Evolutionary conservation across 495 filamentous ascomycete genomes (phyloP), one percentile per base, ranked within the genome.

Genomic region (Chlorociboria aeruginascens): DNA sequence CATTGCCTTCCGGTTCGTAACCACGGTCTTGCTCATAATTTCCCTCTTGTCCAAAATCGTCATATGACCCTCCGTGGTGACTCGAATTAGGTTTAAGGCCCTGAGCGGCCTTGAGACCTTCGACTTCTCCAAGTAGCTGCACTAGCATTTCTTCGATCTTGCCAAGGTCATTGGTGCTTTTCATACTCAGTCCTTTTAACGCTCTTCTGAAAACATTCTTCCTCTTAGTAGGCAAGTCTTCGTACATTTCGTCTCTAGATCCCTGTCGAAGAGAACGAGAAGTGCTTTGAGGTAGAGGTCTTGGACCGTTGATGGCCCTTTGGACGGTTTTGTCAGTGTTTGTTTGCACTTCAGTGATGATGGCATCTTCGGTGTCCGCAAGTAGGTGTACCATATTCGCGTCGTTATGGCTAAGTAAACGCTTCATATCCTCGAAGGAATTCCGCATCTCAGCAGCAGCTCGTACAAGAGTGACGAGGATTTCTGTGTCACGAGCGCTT

Each of bases 391-490:
- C 96, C 80, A 99, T 85, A 53, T 94, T 89, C 56, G 20, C 20
- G 4, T 25, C 20, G 20, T 25, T 25, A 4, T 25, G 20, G 20
- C 2, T 4, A 25, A 25, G 20, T 61, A 90, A 82, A 55, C 78
- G 83, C 74, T 93, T 96, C 80, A 99, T 85, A 53, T 94, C 89
- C 56, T 96, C 89, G 59, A 97, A 95, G 10, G 85, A 90, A 51
- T 85, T 95, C 48, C 92, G 86, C 89, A 97, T 95, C 59, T 99
- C 92, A 9, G 93, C 87, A 12, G 93, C 89, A 52, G 87, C 88
- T 43, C 88, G 79, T 40, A 97, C 92, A 34, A 99, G 73, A 3
- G 92, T 95, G 42, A 97, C 84, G 30, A 99, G 66, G 45, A 99
- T 95, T 66, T 97, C 92, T 1, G 92, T 99, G 57, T 99, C 92